Conservation (phyloP, 1,284 basidiomycete species). For the Thecaphora thlaspeos region DNA sequence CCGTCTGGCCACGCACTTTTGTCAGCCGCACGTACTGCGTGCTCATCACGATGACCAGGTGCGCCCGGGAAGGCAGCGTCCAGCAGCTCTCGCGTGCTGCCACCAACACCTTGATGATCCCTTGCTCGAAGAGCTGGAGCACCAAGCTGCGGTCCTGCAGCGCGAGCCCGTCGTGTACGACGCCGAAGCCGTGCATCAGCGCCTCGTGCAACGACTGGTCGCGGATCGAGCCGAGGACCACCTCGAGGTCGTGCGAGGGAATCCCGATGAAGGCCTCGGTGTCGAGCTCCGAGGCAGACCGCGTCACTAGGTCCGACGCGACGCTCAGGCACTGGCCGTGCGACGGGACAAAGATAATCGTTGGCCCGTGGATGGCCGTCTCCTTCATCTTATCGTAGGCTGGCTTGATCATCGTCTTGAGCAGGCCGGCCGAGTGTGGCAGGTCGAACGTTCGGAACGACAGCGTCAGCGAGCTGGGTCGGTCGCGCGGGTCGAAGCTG, state of each 20-base stretch:
- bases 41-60: conserved; percentile 83
- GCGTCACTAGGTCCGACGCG: conserved; percentile 81
- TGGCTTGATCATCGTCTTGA: conserved; percentile 91
- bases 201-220: conserved; percentile 72
- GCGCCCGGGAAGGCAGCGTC: conserved; percentile 77
- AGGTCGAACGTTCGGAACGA: conserved; percentile 78
- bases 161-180: conserved; percentile 75
- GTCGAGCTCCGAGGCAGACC: conserved; percentile 74
- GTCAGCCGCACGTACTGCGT: conserved; percentile 75
- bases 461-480: conserved; percentile 75
- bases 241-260: conserved; percentile 67
- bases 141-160: conserved; percentile 73
- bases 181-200: conserved; percentile 82
- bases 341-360: conserved; percentile 89
- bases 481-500: conserved; percentile 77
- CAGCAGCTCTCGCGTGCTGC: conserved; percentile 80
- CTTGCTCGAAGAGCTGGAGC: conserved; percentile 78
- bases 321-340: conserved; percentile 74
- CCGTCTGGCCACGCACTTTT: conserved; percentile 10
- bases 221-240: conserved; percentile 66
- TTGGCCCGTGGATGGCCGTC: conserved; percentile 62
- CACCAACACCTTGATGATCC: conserved; percentile 78
- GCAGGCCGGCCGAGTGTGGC: conserved; percentile 78
- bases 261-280: conserved; percentile 68
- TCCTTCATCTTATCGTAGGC: conserved; percentile 65